Evolutionary conservation across 768 basidiomycete species (phyloP).

Genomic region (Boletus sensibilis): DNA sequence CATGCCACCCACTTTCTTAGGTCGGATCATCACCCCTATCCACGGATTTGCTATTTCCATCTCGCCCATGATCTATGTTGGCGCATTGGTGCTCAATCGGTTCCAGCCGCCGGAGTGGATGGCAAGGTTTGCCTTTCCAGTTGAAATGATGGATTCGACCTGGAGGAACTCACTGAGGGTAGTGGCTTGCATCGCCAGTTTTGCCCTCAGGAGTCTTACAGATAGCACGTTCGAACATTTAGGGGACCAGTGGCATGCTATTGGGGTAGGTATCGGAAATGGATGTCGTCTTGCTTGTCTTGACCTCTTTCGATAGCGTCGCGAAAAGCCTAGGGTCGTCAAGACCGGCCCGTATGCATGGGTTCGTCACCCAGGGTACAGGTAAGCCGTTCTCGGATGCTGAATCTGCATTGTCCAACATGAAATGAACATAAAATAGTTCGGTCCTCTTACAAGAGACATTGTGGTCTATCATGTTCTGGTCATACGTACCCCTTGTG

Average conservation of each 20-base stretch:
- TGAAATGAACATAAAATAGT: not conserved
- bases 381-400: slow-evolving; percentile 12
- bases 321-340: slow-evolving; percentile 33
- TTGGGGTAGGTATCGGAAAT: slow-evolving; percentile 15
- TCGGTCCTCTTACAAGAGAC: slow-evolving; percentile 20
- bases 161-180: slow-evolving; percentile 13
- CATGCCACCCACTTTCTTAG: slow-evolving; percentile 15
- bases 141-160: slow-evolving; percentile 4
- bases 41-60: slow-evolving; percentile 19
- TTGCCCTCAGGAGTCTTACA: slow-evolving; percentile 4
- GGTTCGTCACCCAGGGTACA: slow-evolving; percentile 36
- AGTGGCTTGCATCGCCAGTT: slow-evolving; percentile 20
- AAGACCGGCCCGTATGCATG: slow-evolving; percentile 34
- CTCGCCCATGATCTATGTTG: slow-evolving; percentile 26
- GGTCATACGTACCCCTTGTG: slow-evolving; percentile 32
- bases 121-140: slow-evolving; percentile 16
- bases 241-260: slow-evolving; percentile 31
- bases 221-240: slow-evolving; percentile 5
- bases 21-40: slow-evolving; percentile 26
- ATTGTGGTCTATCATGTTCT: slow-evolving; percentile 27
- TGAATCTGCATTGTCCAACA: not conserved
- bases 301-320: slow-evolving; percentile 16
- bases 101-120: slow-evolving; percentile 35
- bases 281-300: not conserved
- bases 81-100: slow-evolving; percentile 22